Evolutionary conservation across 805 yeast genomes (phyloP), one percentile per base, ranked within the genome.

Genomic region (Scheffersomyces lignosus): DNA sequence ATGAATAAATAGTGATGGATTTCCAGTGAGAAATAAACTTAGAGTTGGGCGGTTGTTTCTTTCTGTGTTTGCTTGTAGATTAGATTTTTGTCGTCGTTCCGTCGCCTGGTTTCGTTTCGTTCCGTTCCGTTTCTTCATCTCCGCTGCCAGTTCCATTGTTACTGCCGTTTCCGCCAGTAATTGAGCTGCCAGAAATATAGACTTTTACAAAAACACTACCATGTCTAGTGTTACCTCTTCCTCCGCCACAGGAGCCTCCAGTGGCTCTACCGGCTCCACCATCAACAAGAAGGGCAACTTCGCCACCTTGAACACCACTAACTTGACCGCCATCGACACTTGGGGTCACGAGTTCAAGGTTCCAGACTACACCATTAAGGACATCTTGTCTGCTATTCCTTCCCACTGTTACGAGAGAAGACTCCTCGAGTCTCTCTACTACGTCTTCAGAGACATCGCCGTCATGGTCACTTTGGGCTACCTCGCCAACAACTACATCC

Each of bases 321-420:
- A 43, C 15, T 36, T 62, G 35, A 50, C 54, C n/a, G 77, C 81
- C 24, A 61, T 69, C 34, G 77, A 77, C 52, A 70, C 80, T 15
- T 49, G 62, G 42, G 85, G 85, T 33, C 66, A 73, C 17, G 73
- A 62, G 16, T 79, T 78, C 56, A 66, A 69, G 34, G 84, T 73
- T 4, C 85, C 85, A n/a, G 81, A 79, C 48, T 79, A 64, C 60
- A 62, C 81, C 41, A 78, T 79, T 52, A 75, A 73, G 56, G 81
- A 78, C 41, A 69, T 79, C 36, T 60, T 79, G 41, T 64, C 67
- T 34, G 79, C 78, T 25, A 78, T 79, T 47, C 85, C 85, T 45
- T 70, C 73, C 43, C 78, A 77, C 44, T 79, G 85, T 49, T 79
- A 77, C 49, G 73, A 79, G 45, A 70, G 83, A 62, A 65, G 75